Base-by-base conservation (phyloP, 2,329 filamentous ascomycete species). In the Calonectria fujianensis region DNA sequence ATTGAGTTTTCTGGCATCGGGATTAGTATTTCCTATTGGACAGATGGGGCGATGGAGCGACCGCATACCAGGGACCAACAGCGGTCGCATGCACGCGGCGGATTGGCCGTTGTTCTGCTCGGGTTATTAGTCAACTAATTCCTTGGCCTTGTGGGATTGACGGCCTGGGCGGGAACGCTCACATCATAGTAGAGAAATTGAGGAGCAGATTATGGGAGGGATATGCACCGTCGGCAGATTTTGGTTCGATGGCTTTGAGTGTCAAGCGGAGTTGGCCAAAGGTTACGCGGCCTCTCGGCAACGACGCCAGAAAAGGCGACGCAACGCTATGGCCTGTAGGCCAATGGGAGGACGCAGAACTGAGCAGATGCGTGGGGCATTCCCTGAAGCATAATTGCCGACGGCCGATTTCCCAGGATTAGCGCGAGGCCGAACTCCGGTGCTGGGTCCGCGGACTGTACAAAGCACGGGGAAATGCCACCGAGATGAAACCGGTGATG, bases 201-300 rank as follows among this genome's bases (percentile, higher is more conserved):
- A n/a, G 27, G n/a, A 18, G n/a, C 35, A 63, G 24, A 16, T 63
- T 39, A 41, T 11, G 24, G 14, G 14, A 41, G 39, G 39, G 57
- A 37, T 29, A 63, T 41, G 37, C 57, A 20, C 57, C 37, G 57
- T 63, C 57, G 57, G 57, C 57, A 63, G 57, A 63, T 63, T 63
- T 63, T 63, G 35, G 57, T 20, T 16, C 24, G 37, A 29, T 18
- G 35, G 35, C n/a, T 63, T 41, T 9, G 35, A 41, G 24, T 9
- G 39, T 39, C 18, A 8, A 27, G 57, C 32, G 57, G 37, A 63
- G 24, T 29, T n/a, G 4, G 20, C 35, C 37, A 27, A 39, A 41
- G 35, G 37, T 63, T 63, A 63, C 57, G 57, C 57, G 57, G 57
- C 57, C 57, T 41, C 57, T 31, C 35, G 35, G 37, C 24, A 10